These are phyloP conservation scores for Thraustochytrium sp. DNA, from an alignment of 352 stramenopile genomes.

Conservation along the genomic window DNA sequence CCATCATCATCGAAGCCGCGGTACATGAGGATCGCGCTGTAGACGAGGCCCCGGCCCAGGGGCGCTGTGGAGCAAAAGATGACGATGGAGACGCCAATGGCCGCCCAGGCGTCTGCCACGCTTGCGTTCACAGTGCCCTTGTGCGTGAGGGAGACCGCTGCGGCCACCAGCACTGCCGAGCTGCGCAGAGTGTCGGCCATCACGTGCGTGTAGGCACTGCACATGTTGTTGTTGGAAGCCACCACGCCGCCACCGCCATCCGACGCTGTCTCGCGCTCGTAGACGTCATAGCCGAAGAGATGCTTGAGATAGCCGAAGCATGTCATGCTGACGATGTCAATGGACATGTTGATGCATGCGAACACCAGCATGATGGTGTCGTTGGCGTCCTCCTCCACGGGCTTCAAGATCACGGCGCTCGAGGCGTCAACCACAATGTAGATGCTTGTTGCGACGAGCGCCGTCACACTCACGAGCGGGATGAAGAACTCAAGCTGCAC, in stretches of 20 bases:
- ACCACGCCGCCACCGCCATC: not conserved
- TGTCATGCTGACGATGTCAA: constrained; percentile 31
- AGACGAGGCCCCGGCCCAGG: not conserved
- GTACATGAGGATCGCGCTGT: no score
- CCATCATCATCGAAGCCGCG: no score
- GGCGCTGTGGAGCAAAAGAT: constrained; percentile 26
- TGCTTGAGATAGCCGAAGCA: not conserved
- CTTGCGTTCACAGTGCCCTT: not conserved
- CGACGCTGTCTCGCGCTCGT: not conserved
- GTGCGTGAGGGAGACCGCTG: not conserved
- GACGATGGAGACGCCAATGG: constrained; percentile 30
- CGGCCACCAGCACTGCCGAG: not conserved
- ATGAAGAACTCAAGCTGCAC: constrained; percentile 43
- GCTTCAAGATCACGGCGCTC: not conserved
- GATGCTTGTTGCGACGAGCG: not conserved
- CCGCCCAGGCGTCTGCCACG: constrained; percentile 21
- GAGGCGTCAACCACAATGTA: constrained; percentile 1
- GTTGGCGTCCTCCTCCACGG: not conserved
- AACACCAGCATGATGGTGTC: constrained; percentile 41
- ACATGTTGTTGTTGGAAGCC: constrained; percentile 38
- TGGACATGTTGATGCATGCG: constrained; percentile 6
- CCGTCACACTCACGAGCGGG: constrained; percentile 13
- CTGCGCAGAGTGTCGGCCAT: constrained; percentile 30
- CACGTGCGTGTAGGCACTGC: constrained; percentile 40
- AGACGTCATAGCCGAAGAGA: not conserved